Conservation (phyloP, 2,329 filamentous ascomycete species). For the Ophiostoma perfectum region DNA sequence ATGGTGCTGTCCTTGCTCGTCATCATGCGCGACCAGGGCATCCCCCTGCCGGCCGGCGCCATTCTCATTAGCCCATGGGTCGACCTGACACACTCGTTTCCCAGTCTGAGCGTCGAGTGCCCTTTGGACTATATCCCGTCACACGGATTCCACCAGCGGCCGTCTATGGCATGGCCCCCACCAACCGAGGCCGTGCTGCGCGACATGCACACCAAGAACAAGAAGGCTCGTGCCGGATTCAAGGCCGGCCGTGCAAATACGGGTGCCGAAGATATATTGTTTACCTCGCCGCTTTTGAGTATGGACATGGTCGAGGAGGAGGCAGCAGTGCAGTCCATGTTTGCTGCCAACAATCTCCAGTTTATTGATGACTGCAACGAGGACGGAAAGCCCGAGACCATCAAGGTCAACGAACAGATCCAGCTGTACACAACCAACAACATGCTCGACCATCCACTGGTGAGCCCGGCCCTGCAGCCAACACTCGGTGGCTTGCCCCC, state of each 20-base stretch:
- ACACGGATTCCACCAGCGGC: conserved; percentile 83
- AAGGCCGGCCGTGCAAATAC: not conserved
- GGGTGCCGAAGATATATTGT: not conserved
- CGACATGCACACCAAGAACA: conserved; percentile 43
- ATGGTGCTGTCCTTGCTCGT: conserved; percentile 81
- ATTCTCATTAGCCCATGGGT: conserved; percentile 94
- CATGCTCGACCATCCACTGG: conserved; percentile 76
- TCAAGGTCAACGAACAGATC: conserved; percentile 84
- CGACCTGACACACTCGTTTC: conserved; percentile 91
- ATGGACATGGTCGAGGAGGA: not conserved
- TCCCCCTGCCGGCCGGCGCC: conserved; percentile 82
- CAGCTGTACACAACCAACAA: conserved; percentile 85
- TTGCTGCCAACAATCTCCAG: conserved; percentile 31
- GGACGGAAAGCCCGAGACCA: conserved; percentile 42
- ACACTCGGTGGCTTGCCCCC: conserved; percentile 87
- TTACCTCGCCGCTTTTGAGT: not conserved
- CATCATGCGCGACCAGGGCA: conserved; percentile 70
- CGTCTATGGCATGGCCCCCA: conserved; percentile 87
- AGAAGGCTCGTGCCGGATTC: conserved; percentile 35
- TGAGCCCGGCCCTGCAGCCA: conserved; percentile 82
- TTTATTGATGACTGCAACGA: conserved; percentile 41
- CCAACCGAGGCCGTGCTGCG: conserved; percentile 70
- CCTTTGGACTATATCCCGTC: conserved; percentile 82
- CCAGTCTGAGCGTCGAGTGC: conserved; percentile 69
- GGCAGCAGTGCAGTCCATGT: conserved; percentile 28